Percentiles rank a stretch among this genome's conserved stretches.
These are phyloP conservation scores for Ceratobasidium sp. DNA, from an alignment of 1,284 basidiomycete species.

Conservation along the genomic window DNA sequence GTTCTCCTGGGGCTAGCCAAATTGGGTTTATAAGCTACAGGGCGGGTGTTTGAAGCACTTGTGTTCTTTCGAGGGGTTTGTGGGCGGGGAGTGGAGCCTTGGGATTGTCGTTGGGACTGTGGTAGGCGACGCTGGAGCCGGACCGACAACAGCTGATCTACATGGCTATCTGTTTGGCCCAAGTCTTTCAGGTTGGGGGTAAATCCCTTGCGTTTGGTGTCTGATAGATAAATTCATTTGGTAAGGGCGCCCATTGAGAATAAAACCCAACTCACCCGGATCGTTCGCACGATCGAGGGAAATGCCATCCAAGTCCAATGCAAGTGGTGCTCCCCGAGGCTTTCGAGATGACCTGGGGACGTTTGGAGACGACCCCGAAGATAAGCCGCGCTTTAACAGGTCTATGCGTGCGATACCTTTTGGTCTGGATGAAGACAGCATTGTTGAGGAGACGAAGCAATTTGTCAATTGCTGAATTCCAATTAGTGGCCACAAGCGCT, in stretches of 20 bases:
- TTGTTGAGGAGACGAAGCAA: slow-evolving; percentile 1
- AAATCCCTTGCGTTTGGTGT: not conserved
- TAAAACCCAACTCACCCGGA: not conserved
- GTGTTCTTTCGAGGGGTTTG: no score
- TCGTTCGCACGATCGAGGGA: not conserved
- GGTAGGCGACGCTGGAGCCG: slow-evolving; percentile 22
- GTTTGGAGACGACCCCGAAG: not conserved
- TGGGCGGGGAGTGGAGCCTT: not conserved
- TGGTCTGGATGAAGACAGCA: slow-evolving; percentile 4
- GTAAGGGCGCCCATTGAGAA: not conserved
- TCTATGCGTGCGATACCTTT: not conserved
- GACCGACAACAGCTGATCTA: slow-evolving; percentile 16
- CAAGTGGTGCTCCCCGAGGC: slow-evolving; percentile 9
- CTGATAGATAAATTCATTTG: not conserved
- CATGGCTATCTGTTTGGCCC: not conserved
- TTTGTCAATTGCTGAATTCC: no score
- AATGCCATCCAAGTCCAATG: slow-evolving; percentile 14
- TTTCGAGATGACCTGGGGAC: not conserved
- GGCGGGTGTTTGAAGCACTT: not conserved
- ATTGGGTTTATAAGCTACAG: not conserved
- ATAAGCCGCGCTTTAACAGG: not conserved
- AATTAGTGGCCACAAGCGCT: no score
- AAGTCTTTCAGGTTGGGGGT: not conserved
- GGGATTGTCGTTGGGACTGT: not conserved
- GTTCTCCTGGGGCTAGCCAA: not conserved